A percentile compares a stretch with the other conserved stretches of the same genome.
Conservation (phyloP, 2,329 filamentous ascomycete genomes). For the Hymenoscyphus salicellus region DNA sequence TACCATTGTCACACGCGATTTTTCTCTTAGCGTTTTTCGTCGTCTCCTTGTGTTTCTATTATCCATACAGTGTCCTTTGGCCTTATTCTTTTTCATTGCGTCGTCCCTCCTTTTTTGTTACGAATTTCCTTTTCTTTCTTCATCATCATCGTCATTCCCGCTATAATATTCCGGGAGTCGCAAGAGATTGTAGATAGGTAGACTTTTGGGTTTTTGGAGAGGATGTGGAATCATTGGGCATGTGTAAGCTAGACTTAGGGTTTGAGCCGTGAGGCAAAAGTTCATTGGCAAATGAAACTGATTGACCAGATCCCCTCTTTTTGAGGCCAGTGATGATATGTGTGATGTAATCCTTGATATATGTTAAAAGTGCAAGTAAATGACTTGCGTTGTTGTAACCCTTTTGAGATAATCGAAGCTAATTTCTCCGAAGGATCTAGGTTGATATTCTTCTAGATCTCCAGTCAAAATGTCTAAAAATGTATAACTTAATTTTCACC, state of each 20-base stretch:
- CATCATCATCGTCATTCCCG: background rate
- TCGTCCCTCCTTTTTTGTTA: background rate
- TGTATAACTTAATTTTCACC: too few relatives aligned
- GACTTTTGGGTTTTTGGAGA: slow-evolving; percentile 6
- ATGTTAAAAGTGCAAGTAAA: too few relatives aligned
- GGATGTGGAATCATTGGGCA: background rate
- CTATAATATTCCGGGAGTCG: background rate
- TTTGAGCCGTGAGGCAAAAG: background rate
- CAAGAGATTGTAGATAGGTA: slow-evolving; percentile 19
- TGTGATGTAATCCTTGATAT: too few relatives aligned
- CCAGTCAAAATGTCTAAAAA: too few relatives aligned
- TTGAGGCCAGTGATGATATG: background rate
- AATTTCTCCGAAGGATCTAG: too few relatives aligned
- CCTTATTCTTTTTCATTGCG: too few relatives aligned
- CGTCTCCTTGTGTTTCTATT: slow-evolving; percentile 16
- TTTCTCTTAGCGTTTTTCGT: background rate
- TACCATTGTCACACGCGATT: slow-evolving; percentile 21
- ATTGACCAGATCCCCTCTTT: slow-evolving; percentile 5
- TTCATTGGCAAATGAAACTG: slow-evolving; percentile 12
- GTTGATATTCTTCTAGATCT: too few relatives aligned
- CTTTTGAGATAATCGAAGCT: too few relatives aligned
- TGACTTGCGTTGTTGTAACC: too few relatives aligned
- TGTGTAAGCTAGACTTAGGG: slow-evolving; percentile 17
- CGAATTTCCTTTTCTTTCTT: slow-evolving; percentile 15
- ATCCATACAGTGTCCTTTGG: background rate